phyloP scores from a whole-genome alignment of 2,329 filamentous ascomycete genomes.

The Ascosphaera acerosa region DNA sequence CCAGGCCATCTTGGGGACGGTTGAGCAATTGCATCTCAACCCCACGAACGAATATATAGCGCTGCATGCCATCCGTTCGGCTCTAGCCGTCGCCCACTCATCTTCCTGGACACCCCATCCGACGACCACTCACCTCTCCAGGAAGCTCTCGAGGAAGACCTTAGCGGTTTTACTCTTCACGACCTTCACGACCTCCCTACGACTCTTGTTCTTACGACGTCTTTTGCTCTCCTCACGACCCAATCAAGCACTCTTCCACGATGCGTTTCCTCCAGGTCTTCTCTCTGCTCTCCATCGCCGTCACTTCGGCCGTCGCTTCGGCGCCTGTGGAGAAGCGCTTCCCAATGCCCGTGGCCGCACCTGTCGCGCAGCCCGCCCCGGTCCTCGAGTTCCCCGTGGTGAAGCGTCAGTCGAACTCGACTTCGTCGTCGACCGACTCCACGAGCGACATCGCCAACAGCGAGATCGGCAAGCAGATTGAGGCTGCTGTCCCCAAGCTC shows the following conservation, averaged over 20 bases:
- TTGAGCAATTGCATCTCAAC: too few species aligned
- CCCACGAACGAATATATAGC: too few species aligned
- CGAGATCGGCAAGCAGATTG: background rate
- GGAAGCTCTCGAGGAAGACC: too few species aligned
- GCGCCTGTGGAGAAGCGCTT: conserved; percentile 1
- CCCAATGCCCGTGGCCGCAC: background rate
- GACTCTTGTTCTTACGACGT: background rate
- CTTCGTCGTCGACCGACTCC: too few species aligned
- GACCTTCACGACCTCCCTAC: background rate
- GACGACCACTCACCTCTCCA: too few species aligned
- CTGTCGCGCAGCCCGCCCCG: background rate
- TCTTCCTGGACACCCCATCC: too few species aligned
- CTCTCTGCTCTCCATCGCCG: background rate
- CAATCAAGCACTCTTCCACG: background rate
- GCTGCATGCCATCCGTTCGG: too few species aligned
- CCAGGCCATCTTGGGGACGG: too few species aligned
- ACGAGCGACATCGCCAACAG: too few species aligned
- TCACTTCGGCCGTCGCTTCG: background rate
- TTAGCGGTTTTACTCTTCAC: background rate
- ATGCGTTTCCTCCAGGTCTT: conserved; percentile 1
- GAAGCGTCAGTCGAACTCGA: background rate
- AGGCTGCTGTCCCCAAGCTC: background rate
- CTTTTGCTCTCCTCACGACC: background rate
- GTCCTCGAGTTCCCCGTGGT: background rate
- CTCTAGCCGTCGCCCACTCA: too few species aligned